Base-by-base conservation (phyloP, 1,284 basidiomycete species). In the Peniophora sp. region DNA sequence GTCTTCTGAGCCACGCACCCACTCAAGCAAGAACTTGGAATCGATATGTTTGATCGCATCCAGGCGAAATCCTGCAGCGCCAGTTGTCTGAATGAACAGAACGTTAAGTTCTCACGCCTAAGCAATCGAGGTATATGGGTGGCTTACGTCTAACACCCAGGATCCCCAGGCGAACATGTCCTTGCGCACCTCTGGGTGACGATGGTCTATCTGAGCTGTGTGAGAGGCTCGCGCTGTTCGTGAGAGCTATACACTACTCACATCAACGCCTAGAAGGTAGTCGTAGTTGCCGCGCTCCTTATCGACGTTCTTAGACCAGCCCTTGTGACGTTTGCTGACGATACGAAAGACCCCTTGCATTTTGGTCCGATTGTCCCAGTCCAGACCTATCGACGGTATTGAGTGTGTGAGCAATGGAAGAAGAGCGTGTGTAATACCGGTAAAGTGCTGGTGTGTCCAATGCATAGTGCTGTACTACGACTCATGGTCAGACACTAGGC, bases 11-110 rank as follows among this genome's bases (percentile, higher is more conserved):
- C 18, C 12, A 66, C 78, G 64, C 55, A 89, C 88, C 67, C 86
- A 89, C 47, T 76, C 71, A 2, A 77, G 59, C 15, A 86, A 65
- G 58, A 89, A 90, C 24, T 68, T 68, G 51, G 74, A 69, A 62
- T 90, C 86, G 52, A 88, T 83, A 57, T 90, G 87, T 63, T 94
- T 95, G 60, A 93, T 88, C 11, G 92, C 93, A 60, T 95, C 93
- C 35, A 95, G 76, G 43, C 92, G 76, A 67, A 94, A 93, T 2
- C 93, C 93, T 24, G 73, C 71, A 10, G 83, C 88, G 3, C 85
- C 85, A 1, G 88, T 92, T 39, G 84, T 87, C 81, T 93, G 55
- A 35, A 23, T 17, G 14, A 36, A 32, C 24, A n/a, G 27, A 5
- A 32, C 27, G 27, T 11, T 42, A 47, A 53, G 42, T 47, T 15